Conservation (phyloP, 2,329 filamentous ascomycete genomes). For the Fusarium oligoseptatum region DNA sequence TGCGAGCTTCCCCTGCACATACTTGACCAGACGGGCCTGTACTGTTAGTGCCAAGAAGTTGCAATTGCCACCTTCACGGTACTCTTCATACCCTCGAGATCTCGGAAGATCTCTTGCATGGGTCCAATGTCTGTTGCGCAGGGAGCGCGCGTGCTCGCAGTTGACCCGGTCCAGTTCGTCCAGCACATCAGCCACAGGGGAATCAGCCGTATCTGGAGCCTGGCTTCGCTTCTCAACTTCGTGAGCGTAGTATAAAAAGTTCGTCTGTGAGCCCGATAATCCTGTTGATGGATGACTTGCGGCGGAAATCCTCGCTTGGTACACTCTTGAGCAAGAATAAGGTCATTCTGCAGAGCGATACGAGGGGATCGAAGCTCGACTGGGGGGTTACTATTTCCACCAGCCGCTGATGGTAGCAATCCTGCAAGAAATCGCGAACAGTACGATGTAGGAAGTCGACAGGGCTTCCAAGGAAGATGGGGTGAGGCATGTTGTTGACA, state of each 20-base stretch:
- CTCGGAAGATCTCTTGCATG: not conserved
- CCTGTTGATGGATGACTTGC: conserved; percentile 2
- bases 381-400: not conserved
- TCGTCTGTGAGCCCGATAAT: conserved; percentile 11
- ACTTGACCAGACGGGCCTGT: not conserved
- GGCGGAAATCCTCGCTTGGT: not conserved
- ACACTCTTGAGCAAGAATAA: not conserved
- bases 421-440: not conserved
- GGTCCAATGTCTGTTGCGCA: not conserved
- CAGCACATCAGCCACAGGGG: not conserved
- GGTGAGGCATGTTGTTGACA: conserved; percentile 5
- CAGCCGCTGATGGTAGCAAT: not conserved
- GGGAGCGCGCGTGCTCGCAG: not conserved
- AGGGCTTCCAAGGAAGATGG: conserved; percentile 1
- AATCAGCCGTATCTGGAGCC: not conserved
- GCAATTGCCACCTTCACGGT: not conserved
- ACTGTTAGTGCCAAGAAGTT: not conserved
- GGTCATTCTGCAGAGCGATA: not conserved
- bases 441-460: conserved; percentile 17
- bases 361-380: not conserved
- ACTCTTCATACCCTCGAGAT: not conserved
- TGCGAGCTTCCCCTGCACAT: not conserved
- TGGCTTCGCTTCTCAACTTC: conserved; percentile 4
- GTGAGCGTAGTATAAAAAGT: conserved; percentile 9
- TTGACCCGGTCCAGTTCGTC: not conserved